Evolutionary conservation across 441 rosid species (phyloP).

Genomic region (Adansonia rubrostipa): DNA sequence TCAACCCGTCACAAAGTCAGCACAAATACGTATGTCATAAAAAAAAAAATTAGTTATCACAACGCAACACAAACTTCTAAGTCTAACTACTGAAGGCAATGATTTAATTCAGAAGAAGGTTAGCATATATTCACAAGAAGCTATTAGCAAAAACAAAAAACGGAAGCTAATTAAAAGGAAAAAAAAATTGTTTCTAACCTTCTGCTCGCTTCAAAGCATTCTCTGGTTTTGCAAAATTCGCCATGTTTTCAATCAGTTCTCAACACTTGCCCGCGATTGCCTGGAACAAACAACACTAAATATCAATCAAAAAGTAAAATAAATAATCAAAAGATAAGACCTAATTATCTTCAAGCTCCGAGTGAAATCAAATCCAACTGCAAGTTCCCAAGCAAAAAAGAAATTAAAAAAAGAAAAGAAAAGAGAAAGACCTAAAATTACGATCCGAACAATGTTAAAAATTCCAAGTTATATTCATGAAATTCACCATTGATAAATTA

Average conservation of each 20-base stretch:
- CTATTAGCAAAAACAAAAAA: neutral
- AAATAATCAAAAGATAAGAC: neutral
- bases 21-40: neutral
- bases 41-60: neutral
- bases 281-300: neutral
- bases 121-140: neutral
- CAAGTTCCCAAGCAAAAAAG: neutral
- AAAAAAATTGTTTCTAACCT: conserved; percentile 45
- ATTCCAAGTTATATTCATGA: neutral
- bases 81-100: neutral
- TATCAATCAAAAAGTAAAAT: neutral
- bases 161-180: neutral
- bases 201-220: conserved; percentile 96
- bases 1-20: conserved; percentile 15
- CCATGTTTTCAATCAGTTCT: conserved; percentile 49
- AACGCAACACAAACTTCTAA: neutral
- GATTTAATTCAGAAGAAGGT: neutral
- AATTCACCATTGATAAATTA: neutral
- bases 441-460: neutral
- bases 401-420: neutral
- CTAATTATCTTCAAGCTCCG: neutral
- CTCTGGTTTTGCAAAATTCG: conserved; percentile 87
- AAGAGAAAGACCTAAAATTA: neutral
- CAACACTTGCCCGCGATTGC: conserved; percentile 5
- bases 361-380: neutral